Evolutionary conservation across 108 stramenopile genomes (phyloP), one percentile per base, ranked within the genome.

Genomic region (Nitzschia sp.): DNA sequence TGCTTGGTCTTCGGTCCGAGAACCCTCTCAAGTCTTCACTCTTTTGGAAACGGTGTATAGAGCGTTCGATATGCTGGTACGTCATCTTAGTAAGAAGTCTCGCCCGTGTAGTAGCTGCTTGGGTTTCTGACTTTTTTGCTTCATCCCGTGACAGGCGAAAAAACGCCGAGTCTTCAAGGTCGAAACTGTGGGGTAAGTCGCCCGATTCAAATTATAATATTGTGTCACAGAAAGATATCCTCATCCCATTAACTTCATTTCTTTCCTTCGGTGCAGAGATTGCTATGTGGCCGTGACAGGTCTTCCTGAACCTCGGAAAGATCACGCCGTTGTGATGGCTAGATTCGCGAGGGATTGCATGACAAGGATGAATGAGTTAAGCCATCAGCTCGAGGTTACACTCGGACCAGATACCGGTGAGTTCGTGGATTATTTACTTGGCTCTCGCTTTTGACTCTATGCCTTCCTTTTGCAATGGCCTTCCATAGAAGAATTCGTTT

Each of bases 231-330:
- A n/a, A n/a, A n/a, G n/a, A n/a, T n/a, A n/a, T n/a, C n/a, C n/a
- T n/a, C n/a, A n/a, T n/a, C n/a, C n/a, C n/a, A n/a, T n/a, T n/a
- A n/a, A n/a, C 23, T 21, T 9, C 24, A 25, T 27, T 25, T 49
- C n/a, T 27, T 48, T 48, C 27, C 25, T 24, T 72, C n/a, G n/a
- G n/a, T n/a, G n/a, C 77, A 83, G 26, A 19, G 85, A 90, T 66
- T 86, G 82, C 28, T 86, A 90, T 35, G 66, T 90, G 31, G 88
- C 88, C 2, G 76, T 76, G 17, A 70, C 82, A 21, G 88, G 88
- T 11, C 36, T 89, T 11, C 85, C 88, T 0, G 72, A 82, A 26
- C 80, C 82, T 11, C n/a, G 11, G n/a, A 59, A 80, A 0, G 82
- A 86, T 42, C 88, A 90, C 64, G 84, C 84, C 1, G 59, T 76